Base-by-base conservation (phyloP, 2,329 filamentous ascomycete species). In the Fusarium veterinarium region DNA sequence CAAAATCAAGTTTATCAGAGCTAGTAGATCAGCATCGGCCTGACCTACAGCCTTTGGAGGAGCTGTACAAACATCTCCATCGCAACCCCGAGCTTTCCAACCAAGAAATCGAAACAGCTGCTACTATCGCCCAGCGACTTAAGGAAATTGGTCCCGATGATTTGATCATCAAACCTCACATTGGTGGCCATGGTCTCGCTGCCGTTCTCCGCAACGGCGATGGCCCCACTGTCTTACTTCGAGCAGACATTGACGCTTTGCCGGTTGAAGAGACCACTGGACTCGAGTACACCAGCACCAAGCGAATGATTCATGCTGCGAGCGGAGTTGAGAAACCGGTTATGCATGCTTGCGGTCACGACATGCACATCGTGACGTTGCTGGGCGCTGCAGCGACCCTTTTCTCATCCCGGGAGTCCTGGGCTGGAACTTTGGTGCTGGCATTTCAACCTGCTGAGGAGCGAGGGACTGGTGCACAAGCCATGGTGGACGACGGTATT, bases 391-490 rank as follows among this genome's bases (percentile, higher is more conserved):
- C 88, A 0, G 82, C 86, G 25, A 81, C 86, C 0, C 81, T 93
- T 0, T 79, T 84, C 2, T 79, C 78, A 0, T 78, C 81, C 0
- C 82, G 79, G n/a, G 73, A 84, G 0, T 37, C 69, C 1, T 93
- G 91, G 91, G 82, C 78, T 14, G 91, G 91, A 0, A 93, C 90
- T 1, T 74, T 93, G 25, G 81, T 93, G 9, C 78, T 91, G 11
- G 79, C 90, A 6, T 93, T 93, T 78, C 92, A 93, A 74, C 91
- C 91, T 0, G 87, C 88, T 4, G 91, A 93, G 77, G 91, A 93
- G 78, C 84, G 87, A 3, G 90, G 87, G 0, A 85, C 83, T 1
- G 91, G 91, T 0, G 91, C 91, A 1, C 72, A 79, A 23, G 77
- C 75, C 11, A 83, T 84, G 82, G 75, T 83, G 0, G 80, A 83